These are phyloP conservation scores for Rhododendron ovatum DNA, from an alignment of 148 eudicot species.

Conservation along the genomic window DNA sequence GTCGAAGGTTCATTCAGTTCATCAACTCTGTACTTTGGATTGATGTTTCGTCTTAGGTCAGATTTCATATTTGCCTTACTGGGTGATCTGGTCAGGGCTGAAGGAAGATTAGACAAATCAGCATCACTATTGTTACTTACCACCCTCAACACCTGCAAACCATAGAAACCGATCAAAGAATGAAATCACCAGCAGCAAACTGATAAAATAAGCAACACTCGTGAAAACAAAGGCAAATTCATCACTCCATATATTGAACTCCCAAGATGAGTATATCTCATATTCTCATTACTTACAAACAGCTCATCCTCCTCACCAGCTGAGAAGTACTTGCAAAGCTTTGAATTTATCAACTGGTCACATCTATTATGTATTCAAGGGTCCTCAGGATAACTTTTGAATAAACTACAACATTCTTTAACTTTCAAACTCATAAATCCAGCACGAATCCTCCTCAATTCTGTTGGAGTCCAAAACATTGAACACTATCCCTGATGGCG, in stretches of 20 bases:
- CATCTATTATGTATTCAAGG: background rate
- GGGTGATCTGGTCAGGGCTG: slow-evolving; percentile 77
- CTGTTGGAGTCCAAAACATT: background rate
- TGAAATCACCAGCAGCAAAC: background rate
- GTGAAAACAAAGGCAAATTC: background rate
- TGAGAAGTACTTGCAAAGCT: background rate
- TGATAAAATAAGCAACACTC: background rate
- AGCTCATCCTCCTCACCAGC: background rate
- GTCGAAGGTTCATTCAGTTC: slow-evolving; percentile 85
- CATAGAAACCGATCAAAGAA: background rate
- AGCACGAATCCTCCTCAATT: background rate
- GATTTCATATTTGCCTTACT: slow-evolving; percentile 56
- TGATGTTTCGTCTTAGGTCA: slow-evolving; percentile 56
- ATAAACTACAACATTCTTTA: background rate
- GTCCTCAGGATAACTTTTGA: background rate
- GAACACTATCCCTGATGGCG: background rate
- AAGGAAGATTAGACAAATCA: slow-evolving; percentile 69
- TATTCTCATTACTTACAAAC: background rate
- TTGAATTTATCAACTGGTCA: background rate
- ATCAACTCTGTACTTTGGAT: slow-evolving; percentile 72
- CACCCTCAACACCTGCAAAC: slow-evolving; percentile 63
- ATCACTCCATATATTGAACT: background rate
- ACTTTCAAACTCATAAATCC: background rate
- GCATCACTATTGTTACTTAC: slow-evolving; percentile 60
- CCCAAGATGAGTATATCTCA: background rate